Evolutionary conservation across 768 basidiomycete species (phyloP), one percentile per base, ranked within the genome.

Genomic region (Sporobolomyces roseus): DNA sequence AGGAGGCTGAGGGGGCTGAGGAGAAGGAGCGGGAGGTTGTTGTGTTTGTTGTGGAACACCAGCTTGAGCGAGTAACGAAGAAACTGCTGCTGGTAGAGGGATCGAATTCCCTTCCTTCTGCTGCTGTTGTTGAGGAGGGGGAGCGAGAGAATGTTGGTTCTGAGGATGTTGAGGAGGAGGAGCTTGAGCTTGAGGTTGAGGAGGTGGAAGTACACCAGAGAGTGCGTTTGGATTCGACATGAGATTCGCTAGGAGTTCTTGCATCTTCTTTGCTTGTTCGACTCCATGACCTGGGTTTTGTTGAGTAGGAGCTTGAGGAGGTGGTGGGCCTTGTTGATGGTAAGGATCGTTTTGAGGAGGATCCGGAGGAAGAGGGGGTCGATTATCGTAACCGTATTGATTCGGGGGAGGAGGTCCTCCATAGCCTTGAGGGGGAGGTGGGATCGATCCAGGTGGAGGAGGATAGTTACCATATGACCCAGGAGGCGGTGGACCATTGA

Each of bases 241-340:
- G 25, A 76, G 63, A 3, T 51, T 60, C 8, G 66, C 65, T 43
- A 76, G 70, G 10, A 76, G 65, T 32, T 75, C 63, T 32, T 71
- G 70, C 62, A 71, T 64, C 46, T 65, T 64, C 35, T 61, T 67
- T 21, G 70, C 70, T 30, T 71, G 65, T 17, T 67, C 70, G 52
- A 60, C 45, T 21, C 58, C 58, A 43, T 60, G 58, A 21, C 19
- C 30, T 5, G 56, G 27, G 14, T 33, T 25, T 23, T 16, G 43
- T 5, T 21, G 2, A 23, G 48, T 6, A 19, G 63, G 30, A 63
- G 19, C 27, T 19, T 41, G 27, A 46, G 32, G 45, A 33, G 63
- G 17, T 55, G 45, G 50, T 43, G 13, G n/a, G 38, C 36, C 61
- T 54, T 41, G 27, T 23, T 51, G 29, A 27, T 33, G 30, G 48